Conservation (phyloP, 495 filamentous ascomycete genomes). For the Hypomontagnella monticulosa region DNA sequence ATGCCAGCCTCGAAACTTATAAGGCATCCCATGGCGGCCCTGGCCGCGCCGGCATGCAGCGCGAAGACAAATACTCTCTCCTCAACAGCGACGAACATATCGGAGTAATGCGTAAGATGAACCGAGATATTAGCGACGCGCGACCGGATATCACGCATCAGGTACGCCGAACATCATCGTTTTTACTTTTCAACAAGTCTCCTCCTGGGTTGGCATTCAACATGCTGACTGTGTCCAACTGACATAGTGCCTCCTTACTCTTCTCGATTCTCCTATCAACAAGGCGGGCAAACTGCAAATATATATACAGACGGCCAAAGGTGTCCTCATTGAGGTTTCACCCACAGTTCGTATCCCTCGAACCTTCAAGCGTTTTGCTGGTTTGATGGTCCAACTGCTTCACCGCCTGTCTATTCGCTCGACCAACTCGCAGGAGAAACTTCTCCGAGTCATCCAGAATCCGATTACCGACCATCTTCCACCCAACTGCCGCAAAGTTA, state of each 20-base stretch:
- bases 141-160: slow-evolving; percentile 98
- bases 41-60: slow-evolving; percentile 68
- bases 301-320: slow-evolving; percentile 97
- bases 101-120: slow-evolving; percentile 99
- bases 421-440: slow-evolving; percentile 94
- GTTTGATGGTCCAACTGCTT: slow-evolving; percentile 98
- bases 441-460: slow-evolving; percentile 96
- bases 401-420: slow-evolving; percentile 96
- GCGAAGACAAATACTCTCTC: slow-evolving; percentile 93
- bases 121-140: slow-evolving; percentile 96
- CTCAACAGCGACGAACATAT: slow-evolving; percentile 99
- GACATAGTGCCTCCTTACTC: slow-evolving; percentile 89
- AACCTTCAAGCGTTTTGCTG: slow-evolving; percentile 98
- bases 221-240: slow-evolving; percentile 49
- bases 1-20: slow-evolving; percentile 97
- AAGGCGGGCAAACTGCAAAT: slow-evolving; percentile 97
- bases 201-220: slow-evolving; percentile 51
- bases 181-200: slow-evolving; percentile 29
- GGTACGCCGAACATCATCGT: slow-evolving; percentile 60
- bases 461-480: slow-evolving; percentile 97
- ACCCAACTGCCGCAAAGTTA: slow-evolving; percentile 96
- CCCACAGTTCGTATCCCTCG: slow-evolving; percentile 95
- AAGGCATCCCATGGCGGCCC: slow-evolving; percentile 75
- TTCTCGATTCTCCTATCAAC: slow-evolving; percentile 97
- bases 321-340: slow-evolving; percentile 96